Base-by-base conservation (phyloP, 2,329 filamentous ascomycete genomes). In the Penicillium janthinellum region DNA sequence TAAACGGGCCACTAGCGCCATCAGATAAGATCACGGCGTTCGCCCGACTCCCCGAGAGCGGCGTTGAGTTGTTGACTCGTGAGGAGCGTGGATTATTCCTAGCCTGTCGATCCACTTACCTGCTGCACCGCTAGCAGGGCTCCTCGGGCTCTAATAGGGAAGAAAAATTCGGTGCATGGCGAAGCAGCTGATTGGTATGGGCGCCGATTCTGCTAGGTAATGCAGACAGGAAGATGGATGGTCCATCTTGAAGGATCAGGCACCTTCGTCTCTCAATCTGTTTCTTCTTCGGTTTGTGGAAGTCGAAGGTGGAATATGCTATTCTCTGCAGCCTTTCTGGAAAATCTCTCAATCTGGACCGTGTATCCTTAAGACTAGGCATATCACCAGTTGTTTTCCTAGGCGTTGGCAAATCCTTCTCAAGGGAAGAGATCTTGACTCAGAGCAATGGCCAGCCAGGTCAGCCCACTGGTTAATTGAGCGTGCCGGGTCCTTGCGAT, bases 11-110 rank as follows among this genome's bases (percentile, higher is more conserved):
- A 15, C 58, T 68, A 64, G 67, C 60, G 60, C 66, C 58, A 69
- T 69, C 67, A 63, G 67, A 69, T 69, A 69, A 69, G 67, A 69
- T 69, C 64, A 61, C 35, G 53, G 50, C 35, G 35, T 28, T n/a
- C 49, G 2, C 47, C 59, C 17, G 17, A 17, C 17, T 17, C 17
- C 17, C 17, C 60, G 64, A 66, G 56, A 60, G 56, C 60, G 59
- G 61, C 50, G 20, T 20, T 20, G 20, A 20, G 20, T 20, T 2
- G 12, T 42, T 56, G 28, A 31, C 28, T 31, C 7, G 28, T 31
- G 45, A 56, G 41, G 38, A 4, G 3, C 11, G 35, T 28, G 37
- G 25, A 12, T 25, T 53, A 12, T 31, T 39, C 22, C 38, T 25
- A 20, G 10, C 39, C 41, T 35, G 64, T 60, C 61, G 62, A 67